A percentile compares a stretch with the other conserved stretches of the same genome.
Evolutionary conservation across 129 eudicot species (phyloP).

Genomic region (Gnaphalium uliginosum): DNA sequence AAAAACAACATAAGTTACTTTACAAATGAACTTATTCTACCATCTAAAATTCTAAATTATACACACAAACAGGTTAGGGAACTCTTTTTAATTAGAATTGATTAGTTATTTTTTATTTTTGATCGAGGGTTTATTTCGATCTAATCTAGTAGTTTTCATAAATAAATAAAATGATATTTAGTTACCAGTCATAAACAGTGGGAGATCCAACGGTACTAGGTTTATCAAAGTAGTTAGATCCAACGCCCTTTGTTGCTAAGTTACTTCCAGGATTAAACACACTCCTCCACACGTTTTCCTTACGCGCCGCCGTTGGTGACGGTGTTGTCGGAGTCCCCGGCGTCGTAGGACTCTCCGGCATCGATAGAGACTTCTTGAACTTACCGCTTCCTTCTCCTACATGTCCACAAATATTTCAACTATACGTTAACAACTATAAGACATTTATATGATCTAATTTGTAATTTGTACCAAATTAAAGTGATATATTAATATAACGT

Average conservation of each 20-base stretch:
- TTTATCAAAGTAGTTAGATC: conserved; percentile 64
- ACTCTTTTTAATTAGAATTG: too few species aligned
- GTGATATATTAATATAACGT: neutral
- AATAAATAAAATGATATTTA: neutral
- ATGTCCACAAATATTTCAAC: conserved; percentile 15
- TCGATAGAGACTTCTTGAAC: conserved; percentile 56
- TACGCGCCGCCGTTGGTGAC: conserved; percentile 60
- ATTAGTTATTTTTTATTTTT: neutral
- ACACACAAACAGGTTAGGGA: too few species aligned
- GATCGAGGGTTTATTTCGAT: neutral
- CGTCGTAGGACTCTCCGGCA: conserved; percentile 55
- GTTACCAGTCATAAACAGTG: conserved; percentile 92
- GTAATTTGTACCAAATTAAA: neutral
- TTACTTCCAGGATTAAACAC: conserved; percentile 93
- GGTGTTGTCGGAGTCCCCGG: conserved; percentile 63
- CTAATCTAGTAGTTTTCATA: neutral
- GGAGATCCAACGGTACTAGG: conserved; percentile 69
- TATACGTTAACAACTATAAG: neutral
- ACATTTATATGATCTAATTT: too few species aligned
- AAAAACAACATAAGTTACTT: too few species aligned
- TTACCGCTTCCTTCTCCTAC: conserved; percentile 51
- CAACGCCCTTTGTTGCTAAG: conserved; percentile 62
- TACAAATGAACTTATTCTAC: too few species aligned
- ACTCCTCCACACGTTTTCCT: conserved; percentile 93
- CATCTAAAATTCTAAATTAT: too few species aligned